Evolutionary conservation across 1,139 yeast genomes (phyloP).

Genomic region (Candida mesenterica): DNA sequence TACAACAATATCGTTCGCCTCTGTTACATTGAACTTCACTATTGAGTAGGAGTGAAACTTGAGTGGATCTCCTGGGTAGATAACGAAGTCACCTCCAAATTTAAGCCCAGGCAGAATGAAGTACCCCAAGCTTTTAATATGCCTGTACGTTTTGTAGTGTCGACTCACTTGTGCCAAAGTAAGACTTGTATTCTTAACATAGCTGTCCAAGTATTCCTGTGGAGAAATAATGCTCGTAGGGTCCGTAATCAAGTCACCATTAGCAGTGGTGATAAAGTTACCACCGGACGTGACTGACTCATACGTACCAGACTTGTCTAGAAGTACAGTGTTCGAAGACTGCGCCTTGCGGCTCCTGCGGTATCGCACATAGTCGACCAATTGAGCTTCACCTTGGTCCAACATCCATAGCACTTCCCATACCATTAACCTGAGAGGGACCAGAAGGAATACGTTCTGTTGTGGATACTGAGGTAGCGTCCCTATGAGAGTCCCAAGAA

Average conservation of each 20-base stretch:
- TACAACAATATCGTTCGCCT: conserved; percentile 60
- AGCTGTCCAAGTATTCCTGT: neutral
- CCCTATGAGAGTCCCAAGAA: conserved; percentile 78
- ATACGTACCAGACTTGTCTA: conserved; percentile 5
- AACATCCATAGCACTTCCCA: conserved; percentile 76
- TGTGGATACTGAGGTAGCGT: conserved; percentile 87
- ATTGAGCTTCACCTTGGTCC: conserved; percentile 34
- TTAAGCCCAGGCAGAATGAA: conserved; percentile 80
- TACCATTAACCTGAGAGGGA: conserved; percentile 70
- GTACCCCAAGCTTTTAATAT: conserved; percentile 48
- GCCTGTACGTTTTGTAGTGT: conserved; percentile 18
- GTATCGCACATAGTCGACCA: conserved; percentile 31
- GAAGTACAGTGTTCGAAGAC: neutral
- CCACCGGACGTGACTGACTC: conserved; percentile 1
- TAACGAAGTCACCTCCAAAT: conserved; percentile 86
- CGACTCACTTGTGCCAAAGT: conserved; percentile 2
- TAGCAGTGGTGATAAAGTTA: conserved; percentile 9
- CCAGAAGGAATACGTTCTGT: conserved; percentile 80
- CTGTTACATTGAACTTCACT: conserved; percentile 53
- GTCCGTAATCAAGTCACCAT: neutral
- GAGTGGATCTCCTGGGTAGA: conserved; percentile 94
- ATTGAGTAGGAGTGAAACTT: conserved; percentile 86
- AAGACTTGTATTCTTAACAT: neutral
- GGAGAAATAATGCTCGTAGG: neutral
- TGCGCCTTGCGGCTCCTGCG: conserved; percentile 11